A percentile compares a stretch with the other conserved stretches of the same genome.
These are phyloP conservation scores for Apiotrichum sp. DNA, from an alignment of 1,284 basidiomycete species.

Conservation along the genomic window DNA sequence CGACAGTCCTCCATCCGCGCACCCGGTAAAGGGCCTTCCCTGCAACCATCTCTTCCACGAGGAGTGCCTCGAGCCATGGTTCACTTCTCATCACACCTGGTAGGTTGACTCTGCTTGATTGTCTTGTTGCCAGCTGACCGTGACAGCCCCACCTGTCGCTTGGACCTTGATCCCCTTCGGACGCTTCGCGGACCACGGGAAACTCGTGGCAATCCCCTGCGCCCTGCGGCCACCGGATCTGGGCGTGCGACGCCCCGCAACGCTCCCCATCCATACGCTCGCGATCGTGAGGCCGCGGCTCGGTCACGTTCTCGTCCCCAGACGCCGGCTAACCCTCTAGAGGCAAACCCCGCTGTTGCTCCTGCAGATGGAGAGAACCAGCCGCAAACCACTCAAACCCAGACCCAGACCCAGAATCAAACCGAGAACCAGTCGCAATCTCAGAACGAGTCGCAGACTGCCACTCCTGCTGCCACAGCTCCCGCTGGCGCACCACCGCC, in stretches of 20 bases:
- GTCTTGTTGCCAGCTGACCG: neutral
- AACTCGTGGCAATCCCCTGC: constrained; percentile 20
- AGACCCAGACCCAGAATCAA: neutral
- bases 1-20: constrained; percentile 4
- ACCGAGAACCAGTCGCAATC: neutral
- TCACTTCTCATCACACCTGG: constrained; percentile 43
- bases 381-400: neutral
- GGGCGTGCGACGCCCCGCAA: constrained; percentile 16
- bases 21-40: constrained; percentile 39
- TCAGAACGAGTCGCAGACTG: neutral
- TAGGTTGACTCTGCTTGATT: constrained; percentile 16
- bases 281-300: constrained; percentile 7
- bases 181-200: constrained; percentile 28
- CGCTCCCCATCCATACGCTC: constrained; percentile 24
- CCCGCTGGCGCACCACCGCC: neutral
- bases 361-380: neutral
- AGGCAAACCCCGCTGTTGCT: neutral
- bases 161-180: constrained; percentile 44
- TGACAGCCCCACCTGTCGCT: constrained; percentile 41
- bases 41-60: constrained; percentile 47
- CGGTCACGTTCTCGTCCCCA: constrained; percentile 4
- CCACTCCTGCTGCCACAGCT: neutral
- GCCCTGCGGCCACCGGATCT: constrained; percentile 22
- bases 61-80: constrained; percentile 43
- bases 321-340: constrained; percentile 2